A percentile compares a stretch with the other conserved stretches of the same genome.
Evolutionary conservation across 179 eudicot species (phyloP).

Genomic region (Pouteria campechiana): DNA sequence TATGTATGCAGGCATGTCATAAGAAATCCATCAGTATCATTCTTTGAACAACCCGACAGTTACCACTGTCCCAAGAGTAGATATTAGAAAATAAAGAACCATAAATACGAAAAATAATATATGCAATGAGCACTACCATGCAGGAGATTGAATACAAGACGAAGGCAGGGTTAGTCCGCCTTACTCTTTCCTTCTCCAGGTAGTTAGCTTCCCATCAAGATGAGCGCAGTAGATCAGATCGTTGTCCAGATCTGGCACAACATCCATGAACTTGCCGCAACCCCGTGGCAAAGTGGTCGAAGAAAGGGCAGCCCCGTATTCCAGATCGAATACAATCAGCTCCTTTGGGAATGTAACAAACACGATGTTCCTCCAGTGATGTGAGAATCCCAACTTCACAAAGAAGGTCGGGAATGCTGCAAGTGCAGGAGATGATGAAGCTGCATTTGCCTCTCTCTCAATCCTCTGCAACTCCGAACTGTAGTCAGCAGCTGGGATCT

Average conservation of each 20-base stretch:
- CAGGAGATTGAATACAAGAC: no score
- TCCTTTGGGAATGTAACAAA: constrained; percentile 85
- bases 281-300: constrained; percentile 59
- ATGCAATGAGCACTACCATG: no score
- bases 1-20: no score
- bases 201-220: constrained; percentile 83
- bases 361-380: constrained; percentile 73
- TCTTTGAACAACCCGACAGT: no score
- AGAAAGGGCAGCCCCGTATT: constrained; percentile 54
- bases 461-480: constrained; percentile 46
- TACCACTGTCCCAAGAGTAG: no score
- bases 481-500: constrained; percentile 44
- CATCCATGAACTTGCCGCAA: constrained; percentile 68
- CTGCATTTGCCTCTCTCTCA: constrained; percentile 43
- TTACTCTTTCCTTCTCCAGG: constrained; percentile 89
- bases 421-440: constrained; percentile 40
- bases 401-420: constrained; percentile 56
- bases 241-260: constrained; percentile 66
- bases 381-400: constrained; percentile 67
- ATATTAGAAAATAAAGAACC: no score
- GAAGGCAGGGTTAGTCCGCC: no score
- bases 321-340: constrained; percentile 79
- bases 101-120: no score
- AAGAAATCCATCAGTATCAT: no score
- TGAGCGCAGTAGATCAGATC: constrained; percentile 68